Base-by-base conservation (phyloP, 2,329 filamentous ascomycete species). In the Trichophyton schoenleinii region DNA sequence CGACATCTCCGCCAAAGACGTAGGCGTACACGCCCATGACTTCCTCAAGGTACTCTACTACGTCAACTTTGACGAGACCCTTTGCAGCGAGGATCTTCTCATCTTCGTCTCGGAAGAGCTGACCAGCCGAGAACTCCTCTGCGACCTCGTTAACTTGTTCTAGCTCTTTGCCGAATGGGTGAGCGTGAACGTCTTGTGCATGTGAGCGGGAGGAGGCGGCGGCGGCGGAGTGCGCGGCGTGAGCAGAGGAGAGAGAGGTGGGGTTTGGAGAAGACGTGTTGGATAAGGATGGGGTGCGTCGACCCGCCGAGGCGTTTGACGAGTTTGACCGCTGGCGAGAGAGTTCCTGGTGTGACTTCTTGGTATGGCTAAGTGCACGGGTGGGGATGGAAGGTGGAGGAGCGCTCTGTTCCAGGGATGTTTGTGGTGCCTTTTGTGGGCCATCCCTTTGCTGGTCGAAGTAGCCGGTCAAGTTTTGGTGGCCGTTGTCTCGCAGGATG, bases 111-210 rank as follows among this genome's bases (percentile, higher is more conserved):
- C 86, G 76, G 53, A 84, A 78, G n/a, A 82, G 71, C 64, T 80
- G 71, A 18, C 81, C 80, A 34, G 84, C 80, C 48, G 85, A 84
- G 67, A 90, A 92, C 74, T 96, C 91, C 75, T 97, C 94, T 0
- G 87, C 92, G 15, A 96, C 82, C 74, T 97, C 94, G 60, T 91
- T 90, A 25, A 97, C 89, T 74, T 97, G 88, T 61, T 89, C 90
- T 60, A 97, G 79, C 74, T 99, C 94, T 58, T 87, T 86, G 60
- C 89, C 89, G 69, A 97, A 97, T 0, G 92, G 92, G 72, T 94
- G 84, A 71, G 70, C 67, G 65, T 75, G 75, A 49, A 73, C 69
- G n/a, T 77, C 74, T 41, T 71, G 68, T 25, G 34, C 20, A n/a
- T 15, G 36, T 13, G 15, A 8, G 2, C 55, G 55, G 28, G 28